Base-by-base conservation (phyloP, 306 rosid genomes). In the Ormosia emarginata region DNA sequence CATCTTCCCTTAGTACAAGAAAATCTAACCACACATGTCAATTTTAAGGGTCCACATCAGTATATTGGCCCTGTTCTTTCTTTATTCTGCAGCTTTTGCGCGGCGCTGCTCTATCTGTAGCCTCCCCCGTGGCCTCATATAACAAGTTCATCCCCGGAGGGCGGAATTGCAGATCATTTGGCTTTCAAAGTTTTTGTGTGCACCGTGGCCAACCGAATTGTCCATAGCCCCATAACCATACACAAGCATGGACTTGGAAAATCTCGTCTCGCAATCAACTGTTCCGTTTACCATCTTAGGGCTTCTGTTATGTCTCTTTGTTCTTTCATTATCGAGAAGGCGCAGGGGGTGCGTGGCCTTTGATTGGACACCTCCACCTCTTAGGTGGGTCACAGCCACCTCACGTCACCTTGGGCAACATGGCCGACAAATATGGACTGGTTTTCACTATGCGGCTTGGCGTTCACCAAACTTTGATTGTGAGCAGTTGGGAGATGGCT, bases 311-410 rank as follows among this genome's bases (percentile, higher is more conserved):
- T 8, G 37, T 24, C 43, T 72, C 57, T 24, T 8, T 4, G n/a
- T 56, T 50, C 36, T 72, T 63, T 50, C 67, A 24, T 72, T 71
- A 37, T 14, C 17, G 11, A 74, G 32, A 44, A 30, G 40, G 4
- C 49, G 29, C 32, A 41, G 5, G 47, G 1, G 87, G 90, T 0
- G 76, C 85, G 3, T 75, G 81, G 88, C 91, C 92, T 1, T 29
- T 86, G 3, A 67, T 84, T 3, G 92, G 90, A 0, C 90, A 89
- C 73, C 81, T 84, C 66, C 85, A 40, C 36, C 79, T 62, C 12
- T 67, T 84, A 6, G 50, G 68, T 1, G 81, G 86, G 0, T 11
- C 85, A 8, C 57, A 70, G 34, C 74, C 73, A 1, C 78, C 81
- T 24, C 76, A 61, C 11, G 14, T 55, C 0, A 43, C 46, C 1